These are phyloP conservation scores for Excoecaria agallocha DNA, from an alignment of 345 rosid species.

Conservation along the genomic window DNA sequence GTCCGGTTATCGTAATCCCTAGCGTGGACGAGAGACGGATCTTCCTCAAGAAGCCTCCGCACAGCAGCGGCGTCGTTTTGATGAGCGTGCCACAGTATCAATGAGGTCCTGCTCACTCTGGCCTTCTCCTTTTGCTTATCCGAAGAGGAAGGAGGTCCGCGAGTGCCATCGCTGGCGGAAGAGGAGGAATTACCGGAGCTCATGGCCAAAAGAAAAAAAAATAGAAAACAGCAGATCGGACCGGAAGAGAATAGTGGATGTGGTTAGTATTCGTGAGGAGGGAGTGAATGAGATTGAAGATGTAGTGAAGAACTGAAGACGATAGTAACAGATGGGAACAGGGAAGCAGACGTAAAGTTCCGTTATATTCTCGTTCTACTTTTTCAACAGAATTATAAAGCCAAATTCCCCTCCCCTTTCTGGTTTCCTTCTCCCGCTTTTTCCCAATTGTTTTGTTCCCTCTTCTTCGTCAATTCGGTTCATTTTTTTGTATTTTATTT, in stretches of 20 bases:
- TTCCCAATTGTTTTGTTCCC: not conserved
- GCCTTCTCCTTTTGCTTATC: constrained; percentile 96
- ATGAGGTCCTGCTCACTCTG: constrained; percentile 91
- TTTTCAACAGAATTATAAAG: constrained; percentile 19
- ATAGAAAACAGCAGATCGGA: constrained; percentile 19
- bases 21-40: constrained; percentile 75
- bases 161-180: constrained; percentile 28
- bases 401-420: not conserved
- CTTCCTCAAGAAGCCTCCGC: constrained; percentile 88
- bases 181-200: constrained; percentile 48
- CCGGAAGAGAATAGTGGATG: not conserved
- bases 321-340: not conserved
- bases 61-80: constrained; percentile 88
- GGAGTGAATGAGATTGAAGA: too few relatives aligned
- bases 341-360: not conserved
- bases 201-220: constrained; percentile 26
- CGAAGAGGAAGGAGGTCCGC: constrained; percentile 26
- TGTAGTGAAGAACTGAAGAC: too few relatives aligned
- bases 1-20: constrained; percentile 92
- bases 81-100: constrained; percentile 97
- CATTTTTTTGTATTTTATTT: too few relatives aligned
- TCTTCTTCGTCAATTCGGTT: too few relatives aligned
- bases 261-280: not conserved
- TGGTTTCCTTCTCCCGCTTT: too few relatives aligned
- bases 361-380: constrained; percentile 7